phyloP scores from a whole-genome alignment of 257 asterid genomes.

The Solanum peruvianum region DNA sequence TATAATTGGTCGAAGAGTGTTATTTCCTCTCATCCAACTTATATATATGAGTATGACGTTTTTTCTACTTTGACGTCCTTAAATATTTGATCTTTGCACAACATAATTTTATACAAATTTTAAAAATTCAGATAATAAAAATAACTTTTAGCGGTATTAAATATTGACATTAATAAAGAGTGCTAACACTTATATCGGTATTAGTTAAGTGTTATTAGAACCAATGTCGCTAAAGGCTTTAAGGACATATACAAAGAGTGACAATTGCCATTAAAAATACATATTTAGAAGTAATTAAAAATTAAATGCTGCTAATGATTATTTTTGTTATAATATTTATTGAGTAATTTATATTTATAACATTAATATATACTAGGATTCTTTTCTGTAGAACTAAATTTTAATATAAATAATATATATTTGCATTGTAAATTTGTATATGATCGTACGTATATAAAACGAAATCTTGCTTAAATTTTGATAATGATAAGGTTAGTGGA shows the following conservation, averaged over 20 bases:
- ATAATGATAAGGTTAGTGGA: neutral
- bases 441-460: neutral
- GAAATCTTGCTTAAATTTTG: neutral
- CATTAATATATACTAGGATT: neutral
- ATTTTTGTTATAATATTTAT: neutral
- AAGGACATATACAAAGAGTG: too few species aligned
- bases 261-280: too few species aligned
- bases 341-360: neutral
- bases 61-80: neutral
- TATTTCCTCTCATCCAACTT: neutral
- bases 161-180: too few species aligned
- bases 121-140: neutral
- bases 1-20: neutral
- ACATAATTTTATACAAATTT: neutral
- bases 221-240: too few species aligned
- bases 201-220: too few species aligned
- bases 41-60: neutral
- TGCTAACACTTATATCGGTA: accelerated
- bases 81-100: neutral
- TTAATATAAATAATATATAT: neutral
- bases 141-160: too few species aligned
- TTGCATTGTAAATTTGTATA: neutral
- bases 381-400: neutral
- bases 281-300: too few species aligned
- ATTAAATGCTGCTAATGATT: too few species aligned